These are phyloP conservation scores for Euphorbia peplus DNA, from an alignment of 345 rosid species.

Conservation along the genomic window DNA sequence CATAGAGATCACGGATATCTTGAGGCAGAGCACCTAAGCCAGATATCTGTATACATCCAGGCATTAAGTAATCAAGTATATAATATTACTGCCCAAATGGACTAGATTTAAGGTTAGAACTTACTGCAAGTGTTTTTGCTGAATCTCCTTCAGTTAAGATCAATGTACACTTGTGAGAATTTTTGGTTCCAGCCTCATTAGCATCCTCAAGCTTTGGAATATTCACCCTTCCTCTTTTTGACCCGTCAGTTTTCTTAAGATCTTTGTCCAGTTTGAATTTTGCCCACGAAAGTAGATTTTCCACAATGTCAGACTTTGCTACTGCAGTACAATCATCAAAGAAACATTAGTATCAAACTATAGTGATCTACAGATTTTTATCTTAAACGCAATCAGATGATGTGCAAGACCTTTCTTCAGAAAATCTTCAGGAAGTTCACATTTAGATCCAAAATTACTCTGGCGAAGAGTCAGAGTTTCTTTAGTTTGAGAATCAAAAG, in stretches of 20 bases:
- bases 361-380: not conserved
- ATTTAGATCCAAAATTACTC: slow-evolving; percentile 91
- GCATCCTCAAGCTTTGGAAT: slow-evolving; percentile 92
- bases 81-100: not conserved
- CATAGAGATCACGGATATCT: slow-evolving; percentile 60
- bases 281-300: slow-evolving; percentile 86
- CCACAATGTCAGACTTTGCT: slow-evolving; percentile 75
- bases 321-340: slow-evolving; percentile 41
- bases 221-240: slow-evolving; percentile 55
- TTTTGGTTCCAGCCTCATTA: slow-evolving; percentile 79
- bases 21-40: slow-evolving; percentile 51
- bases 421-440: slow-evolving; percentile 78
- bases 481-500: slow-evolving; percentile 98
- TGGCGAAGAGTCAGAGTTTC: slow-evolving; percentile 95
- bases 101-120: slow-evolving; percentile 19
- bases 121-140: slow-evolving; percentile 92
- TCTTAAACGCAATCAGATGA: not conserved
- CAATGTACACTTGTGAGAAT: slow-evolving; percentile 73
- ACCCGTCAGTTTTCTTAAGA: slow-evolving; percentile 86
- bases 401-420: slow-evolving; percentile 65
- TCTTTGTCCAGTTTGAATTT: slow-evolving; percentile 80
- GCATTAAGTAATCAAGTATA: slow-evolving; percentile 13
- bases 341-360: not conserved
- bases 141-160: slow-evolving; percentile 99
- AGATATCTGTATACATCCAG: slow-evolving; percentile 50